Base-by-base conservation (phyloP, 805 yeast genomes). In the Teunomyces pallodes region DNA sequence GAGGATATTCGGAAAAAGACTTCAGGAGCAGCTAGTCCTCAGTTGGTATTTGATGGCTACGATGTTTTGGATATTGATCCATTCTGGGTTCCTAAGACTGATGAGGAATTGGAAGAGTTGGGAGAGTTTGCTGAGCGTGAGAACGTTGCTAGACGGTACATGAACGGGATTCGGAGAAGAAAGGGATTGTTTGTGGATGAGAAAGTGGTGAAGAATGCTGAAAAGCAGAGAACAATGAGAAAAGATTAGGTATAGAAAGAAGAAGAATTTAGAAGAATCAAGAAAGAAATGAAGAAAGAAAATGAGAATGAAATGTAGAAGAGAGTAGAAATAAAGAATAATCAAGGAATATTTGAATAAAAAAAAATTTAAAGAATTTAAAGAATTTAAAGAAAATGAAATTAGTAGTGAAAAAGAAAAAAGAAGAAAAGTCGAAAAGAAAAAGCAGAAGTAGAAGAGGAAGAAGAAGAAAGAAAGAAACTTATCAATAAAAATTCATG, bases 61-160 rank as follows among this genome's bases (percentile, higher is more conserved):
- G 94, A 90, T 59, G 72, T 84, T 53, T 80, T 92, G 45, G 96
- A 90, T 54, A 80, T 86, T 55, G 98, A 94, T 73, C 99, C 99
- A 40, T 94, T 87, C 75, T 94, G 99, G 99, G 96, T 94, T 12
- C 99, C 99, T 10, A 88, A 94, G 2, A 94, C 99, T 0, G 97
- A 89, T 58, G 97, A 90, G 64, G 99, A 94, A 65, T 68, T 94
- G 41, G 98, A 94, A 64, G 95, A 90, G 49, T 72, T 89, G 40
- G 99, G 99, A 26, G 96, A 89, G 54, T 80, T 81, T 55, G 96
- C 97, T 1, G 99, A 94, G 57, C 80, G 87, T 58, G 98, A 90
- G 59, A 94, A 94, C 60, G 74, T 91, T 53, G 98, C 97, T 0
- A 80, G 95, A 63, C 77, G 77, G 61, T 91, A 92, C 63, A 87